Evolutionary conservation across 768 basidiomycete species (phyloP).

Genomic region (Pholiota molesta): DNA sequence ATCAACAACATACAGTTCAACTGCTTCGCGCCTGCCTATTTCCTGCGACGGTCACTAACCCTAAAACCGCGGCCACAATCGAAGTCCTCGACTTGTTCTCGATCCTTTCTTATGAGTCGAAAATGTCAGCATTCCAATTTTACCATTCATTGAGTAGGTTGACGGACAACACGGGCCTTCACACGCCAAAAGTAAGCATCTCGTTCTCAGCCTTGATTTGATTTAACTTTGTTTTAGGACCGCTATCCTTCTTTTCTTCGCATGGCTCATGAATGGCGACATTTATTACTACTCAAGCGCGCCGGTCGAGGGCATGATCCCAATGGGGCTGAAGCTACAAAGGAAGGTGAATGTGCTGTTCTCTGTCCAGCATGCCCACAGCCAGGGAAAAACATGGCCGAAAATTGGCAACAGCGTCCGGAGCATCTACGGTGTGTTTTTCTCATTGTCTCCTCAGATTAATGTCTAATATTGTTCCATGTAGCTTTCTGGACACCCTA

Average conservation of each 20-base stretch:
- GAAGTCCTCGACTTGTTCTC: conserved; percentile 27
- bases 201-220: not conserved
- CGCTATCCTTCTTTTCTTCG: conserved; percentile 30
- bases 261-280: conserved; percentile 25
- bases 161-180: conserved; percentile 27
- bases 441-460: too few species aligned
- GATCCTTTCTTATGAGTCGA: conserved; percentile 30
- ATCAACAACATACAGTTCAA: conserved; percentile 22
- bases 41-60: conserved; percentile 26
- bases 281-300: conserved; percentile 27
- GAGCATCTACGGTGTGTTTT: conserved; percentile 16
- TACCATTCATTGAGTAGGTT: conserved; percentile 25
- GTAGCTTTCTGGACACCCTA: conserved; percentile 24
- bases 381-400: conserved; percentile 30
- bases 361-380: conserved; percentile 34
- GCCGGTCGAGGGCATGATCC: conserved; percentile 26
- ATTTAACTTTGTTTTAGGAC: conserved; percentile 19
- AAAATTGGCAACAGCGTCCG: conserved; percentile 21
- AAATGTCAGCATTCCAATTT: conserved; percentile 30
- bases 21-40: conserved; percentile 29
- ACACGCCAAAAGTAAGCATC: conserved; percentile 6
- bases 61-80: conserved; percentile 31
- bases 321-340: conserved; percentile 19
- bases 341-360: conserved; percentile 30
- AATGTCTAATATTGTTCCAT: too few species aligned